Conservation (phyloP, 495 filamentous ascomycete genomes). For the Xylaria palmicola region DNA sequence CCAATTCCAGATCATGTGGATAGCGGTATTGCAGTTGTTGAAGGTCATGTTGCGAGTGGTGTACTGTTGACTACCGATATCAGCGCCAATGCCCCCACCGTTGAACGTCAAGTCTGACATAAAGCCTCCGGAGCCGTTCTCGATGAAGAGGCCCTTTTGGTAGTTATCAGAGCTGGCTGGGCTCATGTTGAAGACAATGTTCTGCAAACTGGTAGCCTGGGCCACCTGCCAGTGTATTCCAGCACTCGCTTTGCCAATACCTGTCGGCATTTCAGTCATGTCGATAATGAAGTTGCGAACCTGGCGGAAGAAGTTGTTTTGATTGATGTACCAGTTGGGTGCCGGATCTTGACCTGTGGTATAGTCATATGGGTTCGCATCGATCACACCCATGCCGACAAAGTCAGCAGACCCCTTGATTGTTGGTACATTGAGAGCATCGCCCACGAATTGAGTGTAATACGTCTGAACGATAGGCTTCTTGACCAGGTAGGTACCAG, state of each 20-base stretch:
- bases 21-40: conserved; percentile 83
- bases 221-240: conserved; percentile 99
- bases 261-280: conserved; percentile 62
- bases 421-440: conserved; percentile 65
- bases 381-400: conserved; percentile 83
- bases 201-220: conserved; percentile 89
- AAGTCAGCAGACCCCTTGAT: conserved; percentile 76
- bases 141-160: conserved; percentile 95
- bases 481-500: conserved; percentile 72
- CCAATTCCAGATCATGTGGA: conserved; percentile 97
- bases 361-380: conserved; percentile 76
- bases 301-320: conserved; percentile 99
- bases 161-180: conserved; percentile 67
- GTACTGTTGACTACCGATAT: conserved; percentile 93
- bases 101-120: conserved; percentile 86
- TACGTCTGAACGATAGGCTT: conserved; percentile 70
- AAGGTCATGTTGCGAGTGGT: conserved; percentile 89
- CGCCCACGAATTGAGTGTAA: conserved; percentile 79
- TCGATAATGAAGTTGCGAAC: conserved; percentile 95
- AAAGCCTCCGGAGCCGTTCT: conserved; percentile 89
- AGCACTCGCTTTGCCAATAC: conserved; percentile 51
- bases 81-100: conserved; percentile 80
- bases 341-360: conserved; percentile 42
- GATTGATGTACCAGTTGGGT: conserved; percentile 73
- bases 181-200: conserved; percentile 87